Conservation (phyloP, 345 rosid species). For the Garcia nutans region DNA sequence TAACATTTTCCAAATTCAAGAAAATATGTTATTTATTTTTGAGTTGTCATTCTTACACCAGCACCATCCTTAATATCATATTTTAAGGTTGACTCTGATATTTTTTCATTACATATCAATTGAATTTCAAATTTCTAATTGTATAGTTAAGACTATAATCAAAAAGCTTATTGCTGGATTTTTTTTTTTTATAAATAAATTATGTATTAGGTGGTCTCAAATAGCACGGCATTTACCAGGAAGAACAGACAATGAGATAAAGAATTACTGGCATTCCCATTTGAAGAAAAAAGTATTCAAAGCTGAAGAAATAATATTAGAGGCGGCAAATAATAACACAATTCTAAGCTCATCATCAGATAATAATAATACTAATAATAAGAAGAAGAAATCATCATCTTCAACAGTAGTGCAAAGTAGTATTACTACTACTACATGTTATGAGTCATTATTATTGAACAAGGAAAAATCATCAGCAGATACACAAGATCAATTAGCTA, state of each 20-base stretch:
- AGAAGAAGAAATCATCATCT: conserved; percentile 33
- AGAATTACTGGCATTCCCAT: conserved; percentile 91
- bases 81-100: no score
- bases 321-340: conserved; percentile 11
- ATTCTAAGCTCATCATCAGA: conserved; percentile 18
- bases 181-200: no score
- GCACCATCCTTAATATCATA: no score
- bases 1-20: no score
- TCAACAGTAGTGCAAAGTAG: conserved; percentile 17
- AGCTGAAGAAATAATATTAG: conserved; percentile 24
- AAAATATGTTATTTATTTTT: no score
- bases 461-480: conserved; percentile 25
- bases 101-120: no score
- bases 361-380: conserved; percentile 1
- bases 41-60: no score
- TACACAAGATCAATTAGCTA: background rate
- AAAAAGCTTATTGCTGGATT: no score
- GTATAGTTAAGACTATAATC: no score
- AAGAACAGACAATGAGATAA: conserved; percentile 94
- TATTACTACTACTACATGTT: conserved; percentile 15
- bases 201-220: conserved; percentile 70
- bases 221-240: conserved; percentile 87
- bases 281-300: conserved; percentile 64
- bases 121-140: no score
- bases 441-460: conserved; percentile 20